phyloP scores from a whole-genome alignment of 1,139 yeast species.

The Scheffersomyces lignicola region DNA sequence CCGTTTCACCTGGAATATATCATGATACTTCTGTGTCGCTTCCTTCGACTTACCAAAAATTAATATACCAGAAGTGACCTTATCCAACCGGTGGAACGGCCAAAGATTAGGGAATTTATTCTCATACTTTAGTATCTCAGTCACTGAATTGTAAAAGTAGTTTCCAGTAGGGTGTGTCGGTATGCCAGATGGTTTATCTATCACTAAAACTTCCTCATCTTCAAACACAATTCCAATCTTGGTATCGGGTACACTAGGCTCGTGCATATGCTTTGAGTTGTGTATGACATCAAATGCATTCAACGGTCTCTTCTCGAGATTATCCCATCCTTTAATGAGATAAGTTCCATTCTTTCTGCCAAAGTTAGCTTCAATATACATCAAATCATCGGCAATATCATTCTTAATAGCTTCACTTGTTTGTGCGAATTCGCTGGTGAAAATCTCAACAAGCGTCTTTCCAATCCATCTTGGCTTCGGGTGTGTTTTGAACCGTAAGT shows the following conservation, averaged over 20 bases:
- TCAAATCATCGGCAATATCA: slow-evolving; percentile 24
- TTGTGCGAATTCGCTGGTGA: slow-evolving; percentile 46
- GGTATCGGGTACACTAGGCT: slow-evolving; percentile 48
- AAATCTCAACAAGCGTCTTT: slow-evolving; percentile 42
- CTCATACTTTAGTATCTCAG: slow-evolving; percentile 55
- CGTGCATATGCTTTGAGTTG: slow-evolving; percentile 58
- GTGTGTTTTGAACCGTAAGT: slow-evolving; percentile 35
- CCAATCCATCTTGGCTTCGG: slow-evolving; percentile 54
- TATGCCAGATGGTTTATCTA: slow-evolving; percentile 73
- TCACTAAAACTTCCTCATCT: slow-evolving; percentile 52
- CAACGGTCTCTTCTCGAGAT: slow-evolving; percentile 23
- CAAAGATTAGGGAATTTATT: slow-evolving; percentile 32
- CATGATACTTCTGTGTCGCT: slow-evolving; percentile 46
- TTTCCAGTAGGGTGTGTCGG: slow-evolving; percentile 82
- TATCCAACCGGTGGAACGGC: slow-evolving; percentile 73
- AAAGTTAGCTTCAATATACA: slow-evolving; percentile 27
- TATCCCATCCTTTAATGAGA: slow-evolving; percentile 23
- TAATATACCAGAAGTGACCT: slow-evolving; percentile 72
- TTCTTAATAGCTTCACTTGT: slow-evolving; percentile 18
- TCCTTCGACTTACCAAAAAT: slow-evolving; percentile 53
- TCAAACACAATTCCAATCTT: slow-evolving; percentile 45
- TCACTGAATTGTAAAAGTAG: slow-evolving; percentile 58
- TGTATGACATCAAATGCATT: slow-evolving; percentile 51
- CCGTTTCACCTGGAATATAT: slow-evolving; percentile 35
- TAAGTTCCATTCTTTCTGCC: slow-evolving; percentile 23